Percentiles rank a stretch among this genome's conserved stretches.
Conservation (phyloP, 2,329 filamentous ascomycete genomes). For the Claviceps arundinis region DNA sequence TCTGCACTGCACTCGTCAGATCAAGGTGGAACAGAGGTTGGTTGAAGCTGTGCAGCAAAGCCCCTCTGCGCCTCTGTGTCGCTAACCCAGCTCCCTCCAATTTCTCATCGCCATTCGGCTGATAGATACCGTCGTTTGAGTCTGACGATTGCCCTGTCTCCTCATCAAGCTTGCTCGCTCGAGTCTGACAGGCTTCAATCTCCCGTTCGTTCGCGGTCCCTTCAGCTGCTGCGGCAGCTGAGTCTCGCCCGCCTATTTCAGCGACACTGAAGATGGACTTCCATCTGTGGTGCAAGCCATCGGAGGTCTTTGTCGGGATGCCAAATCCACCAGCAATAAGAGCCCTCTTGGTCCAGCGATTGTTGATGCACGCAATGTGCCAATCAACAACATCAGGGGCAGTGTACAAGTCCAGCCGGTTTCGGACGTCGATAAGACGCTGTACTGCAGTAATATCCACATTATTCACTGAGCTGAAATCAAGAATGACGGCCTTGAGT, state of each 20-base stretch:
- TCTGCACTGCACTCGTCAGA: slow-evolving; percentile 76
- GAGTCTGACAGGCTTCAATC: slow-evolving; percentile 2
- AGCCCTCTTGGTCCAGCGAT: slow-evolving; percentile 81
- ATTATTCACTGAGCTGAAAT: slow-evolving; percentile 88
- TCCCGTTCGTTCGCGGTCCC: slow-evolving; percentile 40
- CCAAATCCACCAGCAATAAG: slow-evolving; percentile 82
- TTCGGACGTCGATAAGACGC: slow-evolving; percentile 84
- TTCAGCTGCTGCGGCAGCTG: slow-evolving; percentile 57
- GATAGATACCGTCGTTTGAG: neutral
- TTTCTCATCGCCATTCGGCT: slow-evolving; percentile 25
- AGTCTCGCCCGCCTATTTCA: slow-evolving; percentile 61
- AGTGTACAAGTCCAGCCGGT: slow-evolving; percentile 80
- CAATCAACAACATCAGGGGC: slow-evolving; percentile 75
- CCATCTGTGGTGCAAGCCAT: slow-evolving; percentile 54
- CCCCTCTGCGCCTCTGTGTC: slow-evolving; percentile 32
- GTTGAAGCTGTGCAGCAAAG: slow-evolving; percentile 74
- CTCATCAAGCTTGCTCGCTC: slow-evolving; percentile 15
- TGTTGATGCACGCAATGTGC: slow-evolving; percentile 91
- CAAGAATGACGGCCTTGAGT: slow-evolving; percentile 80
- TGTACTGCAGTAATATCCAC: slow-evolving; percentile 89
- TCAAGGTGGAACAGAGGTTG: slow-evolving; percentile 90
- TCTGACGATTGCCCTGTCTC: slow-evolving; percentile 21
- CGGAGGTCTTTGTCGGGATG: slow-evolving; percentile 46
- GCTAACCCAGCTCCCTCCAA: slow-evolving; percentile 13
- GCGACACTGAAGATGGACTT: slow-evolving; percentile 92